Evolutionary conservation across 768 basidiomycete genomes (phyloP).

Genomic region (Pholiota microspora): DNA sequence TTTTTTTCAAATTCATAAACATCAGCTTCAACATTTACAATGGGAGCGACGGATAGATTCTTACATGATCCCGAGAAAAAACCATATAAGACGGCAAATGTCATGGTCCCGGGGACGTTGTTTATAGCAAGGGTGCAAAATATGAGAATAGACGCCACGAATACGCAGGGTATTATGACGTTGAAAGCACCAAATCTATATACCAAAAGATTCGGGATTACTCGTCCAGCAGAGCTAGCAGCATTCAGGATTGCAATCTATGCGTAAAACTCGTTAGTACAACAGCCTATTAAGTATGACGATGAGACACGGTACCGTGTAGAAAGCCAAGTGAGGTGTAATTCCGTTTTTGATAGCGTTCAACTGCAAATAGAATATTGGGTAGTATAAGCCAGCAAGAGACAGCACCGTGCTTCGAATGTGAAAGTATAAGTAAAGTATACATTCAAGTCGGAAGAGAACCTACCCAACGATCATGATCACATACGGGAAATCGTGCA

Average conservation of each 20-base stretch:
- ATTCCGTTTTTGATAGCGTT: slow-evolving; percentile 48
- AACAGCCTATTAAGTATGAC: too few relatives aligned
- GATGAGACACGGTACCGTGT: too few relatives aligned
- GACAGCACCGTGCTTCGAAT: slow-evolving; percentile 32
- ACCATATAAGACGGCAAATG: slow-evolving; percentile 42
- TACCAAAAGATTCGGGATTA: slow-evolving; percentile 42
- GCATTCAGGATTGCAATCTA: slow-evolving; percentile 56
- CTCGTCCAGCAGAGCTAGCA: slow-evolving; percentile 43
- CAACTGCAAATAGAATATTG: slow-evolving; percentile 57
- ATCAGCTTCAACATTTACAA: slow-evolving; percentile 5
- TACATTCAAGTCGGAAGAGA: not conserved
- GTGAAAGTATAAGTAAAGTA: slow-evolving; percentile 2
- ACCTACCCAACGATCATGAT: slow-evolving; percentile 38
- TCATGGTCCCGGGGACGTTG: slow-evolving; percentile 30
- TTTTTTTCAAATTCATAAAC: not conserved
- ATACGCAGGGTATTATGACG: slow-evolving; percentile 33
- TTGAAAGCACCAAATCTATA: slow-evolving; percentile 39
- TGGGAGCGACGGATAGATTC: slow-evolving; percentile 15
- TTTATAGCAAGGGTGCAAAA: slow-evolving; percentile 42
- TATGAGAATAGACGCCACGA: slow-evolving; percentile 32
- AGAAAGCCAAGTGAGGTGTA: slow-evolving; percentile 49
- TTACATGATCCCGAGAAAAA: slow-evolving; percentile 46
- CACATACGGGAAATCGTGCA: slow-evolving; percentile 43
- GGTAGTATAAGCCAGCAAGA: slow-evolving; percentile 42
- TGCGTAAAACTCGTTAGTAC: too few relatives aligned